Evolutionary conservation across 1,139 yeast species (phyloP), one percentile per base, ranked within the genome.

Genomic region (Candida gigantensis): DNA sequence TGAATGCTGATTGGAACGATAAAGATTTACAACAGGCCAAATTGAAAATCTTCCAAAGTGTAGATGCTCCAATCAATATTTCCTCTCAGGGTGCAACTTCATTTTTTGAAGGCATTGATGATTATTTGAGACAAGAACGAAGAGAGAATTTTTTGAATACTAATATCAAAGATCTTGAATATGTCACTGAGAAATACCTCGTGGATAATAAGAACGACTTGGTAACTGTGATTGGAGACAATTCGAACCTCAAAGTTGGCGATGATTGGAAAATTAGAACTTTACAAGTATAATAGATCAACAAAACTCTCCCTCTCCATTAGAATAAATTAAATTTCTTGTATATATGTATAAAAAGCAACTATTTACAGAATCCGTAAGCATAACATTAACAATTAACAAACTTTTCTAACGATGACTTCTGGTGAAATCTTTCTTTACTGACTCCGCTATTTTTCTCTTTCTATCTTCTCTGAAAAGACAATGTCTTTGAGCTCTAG

Each of bases 51-150:
- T 92, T 92, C 77, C 98, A 92, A 61, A 77, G 84, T 39, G 68
- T 94, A 10, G 98, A 92, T 63, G 89, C 97, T 1, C 98, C 98
- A 8, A 72, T 79, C 32, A 84, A 90, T 53, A 82, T 89, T 14
- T 76, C 87, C 34, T 73, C 79, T 30, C 96, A 92, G 58, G 96
- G 96, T 14, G 66, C 78, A 44, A 59, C 75, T 16, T 63, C 71
- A 27, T 87, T 89, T 59, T 68, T 77, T 36, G 79, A 81, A 45
- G 88, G 85, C 0, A 73, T 92, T 30, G 79, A 84, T 23, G 89
- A 86, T 50, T 89, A 84, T 27, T 74, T 85, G 82, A 78, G 84
- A 54, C 96, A 90, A 58, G 68, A 67, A 41, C 77, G 96, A 58
- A 80, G 98, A 61, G 84, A 81, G 45, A 72, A 74, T 45, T 69